phyloP scores from a whole-genome alignment of 140 eudicot genomes.

The Erigeron philadelphicus region DNA sequence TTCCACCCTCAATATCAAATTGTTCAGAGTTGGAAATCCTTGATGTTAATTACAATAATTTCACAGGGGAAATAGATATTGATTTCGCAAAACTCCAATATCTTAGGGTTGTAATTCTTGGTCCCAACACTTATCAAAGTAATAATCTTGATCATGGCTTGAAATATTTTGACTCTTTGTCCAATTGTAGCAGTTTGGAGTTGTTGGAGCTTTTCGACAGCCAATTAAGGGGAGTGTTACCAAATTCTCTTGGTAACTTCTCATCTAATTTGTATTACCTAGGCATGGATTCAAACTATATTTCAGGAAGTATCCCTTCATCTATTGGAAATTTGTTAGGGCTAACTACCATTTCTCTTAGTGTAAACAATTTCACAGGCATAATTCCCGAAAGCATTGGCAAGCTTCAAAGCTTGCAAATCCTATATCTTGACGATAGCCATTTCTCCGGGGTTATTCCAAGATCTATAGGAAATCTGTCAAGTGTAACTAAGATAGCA shows the following conservation, averaged over 20 bases:
- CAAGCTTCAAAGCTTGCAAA: no score
- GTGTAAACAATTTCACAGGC: neutral
- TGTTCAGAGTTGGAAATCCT: neutral
- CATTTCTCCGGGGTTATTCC: no score
- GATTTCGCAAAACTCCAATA: neutral
- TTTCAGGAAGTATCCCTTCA: neutral
- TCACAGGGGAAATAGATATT: neutral
- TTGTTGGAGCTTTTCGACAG: neutral
- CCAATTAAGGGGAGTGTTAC: neutral
- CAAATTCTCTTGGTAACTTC: neutral
- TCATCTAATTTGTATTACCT: neutral
- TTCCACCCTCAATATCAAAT: neutral
- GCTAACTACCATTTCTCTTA: neutral
- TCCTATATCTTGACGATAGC: no score
- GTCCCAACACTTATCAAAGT: no score
- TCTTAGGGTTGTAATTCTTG: neutral
- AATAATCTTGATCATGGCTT: neutral
- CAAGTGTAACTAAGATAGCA: no score
- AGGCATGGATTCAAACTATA: neutral
- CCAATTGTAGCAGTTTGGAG: neutral
- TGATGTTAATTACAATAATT: neutral
- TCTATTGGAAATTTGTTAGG: neutral
- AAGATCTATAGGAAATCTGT: no score
- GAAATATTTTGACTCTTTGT: neutral
- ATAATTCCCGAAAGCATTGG: no score